Base-by-base conservation (phyloP, 1,284 basidiomycete genomes). In the Veloporphyrellus conicus region DNA sequence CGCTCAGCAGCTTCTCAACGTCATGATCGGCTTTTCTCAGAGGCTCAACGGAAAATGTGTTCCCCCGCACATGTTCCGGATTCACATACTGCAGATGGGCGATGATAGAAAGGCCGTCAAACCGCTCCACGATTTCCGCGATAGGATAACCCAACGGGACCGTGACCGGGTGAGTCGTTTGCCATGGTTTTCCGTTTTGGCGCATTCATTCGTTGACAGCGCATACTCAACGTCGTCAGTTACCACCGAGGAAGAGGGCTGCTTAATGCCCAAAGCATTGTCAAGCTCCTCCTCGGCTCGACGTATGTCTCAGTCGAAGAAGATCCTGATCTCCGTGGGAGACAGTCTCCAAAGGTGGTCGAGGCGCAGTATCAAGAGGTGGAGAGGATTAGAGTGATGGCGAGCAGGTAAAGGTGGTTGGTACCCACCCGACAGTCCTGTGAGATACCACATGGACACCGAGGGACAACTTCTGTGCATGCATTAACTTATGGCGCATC, bases 61-160 rank as follows among this genome's bases (percentile, higher is more conserved):
- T 3, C 34, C 45, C 11, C 16, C 41, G 6, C 37, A 61, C 29
- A 52, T 61, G 59, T 61, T 63, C 54, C 54, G 54, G 1, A 55
- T 65, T 15, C 56, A 61, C 25, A 32, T 64, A 8, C 19, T 61
- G 32, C 62, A 61, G 43, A 59, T 61, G 56, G 59, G 59, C 2
- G 51, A 57, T 0, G 58, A 61, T 29, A 57, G 61, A 39, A 64
- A 41, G 16, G 60, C 43, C 7, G 51, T 63, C 39, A 37, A 45
- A 39, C 62, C 61, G 2, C 49, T 64, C 8, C 48, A 61, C 6
- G 59, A 61, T 41, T 52, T 61, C 43, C 50, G 54, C 20, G 61
- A 64, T 25, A 50, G 44, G 27, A 28, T 63, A 11, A 49, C 43
- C 5, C 46, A 50, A 22, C 41, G 43, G 22, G 61, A 63, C 33